Conservation (phyloP, 23 red algal genomes). For the Chondrus crispus region DNA sequence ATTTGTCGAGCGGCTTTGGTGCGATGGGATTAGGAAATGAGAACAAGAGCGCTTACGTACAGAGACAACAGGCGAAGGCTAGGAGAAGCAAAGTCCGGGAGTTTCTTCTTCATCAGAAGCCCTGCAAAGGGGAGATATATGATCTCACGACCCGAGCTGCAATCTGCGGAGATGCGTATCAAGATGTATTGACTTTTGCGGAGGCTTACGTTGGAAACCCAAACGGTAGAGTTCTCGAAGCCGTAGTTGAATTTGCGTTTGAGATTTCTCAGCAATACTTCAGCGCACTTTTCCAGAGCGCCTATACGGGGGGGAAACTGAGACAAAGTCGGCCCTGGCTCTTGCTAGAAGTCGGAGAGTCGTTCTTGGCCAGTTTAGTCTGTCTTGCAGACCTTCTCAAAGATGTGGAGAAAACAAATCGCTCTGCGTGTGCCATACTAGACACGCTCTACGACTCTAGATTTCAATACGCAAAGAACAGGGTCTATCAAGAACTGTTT, state of each 20-base stretch:
- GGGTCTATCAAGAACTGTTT: neutral
- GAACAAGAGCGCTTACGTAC: neutral
- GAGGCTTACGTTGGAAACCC: neutral
- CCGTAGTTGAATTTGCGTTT: conserved; percentile 14
- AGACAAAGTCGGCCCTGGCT: neutral
- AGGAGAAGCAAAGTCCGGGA: neutral
- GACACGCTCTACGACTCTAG: neutral
- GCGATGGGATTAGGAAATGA: neutral
- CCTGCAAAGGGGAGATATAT: neutral
- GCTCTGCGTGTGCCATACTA: neutral
- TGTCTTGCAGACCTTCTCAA: neutral
- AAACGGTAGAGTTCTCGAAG: neutral
- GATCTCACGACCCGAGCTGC: conserved; percentile 14
- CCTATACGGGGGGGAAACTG: neutral
- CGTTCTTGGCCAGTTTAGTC: neutral
- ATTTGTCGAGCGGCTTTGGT: conserved; percentile 17
- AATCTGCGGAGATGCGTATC: conserved; percentile 14
- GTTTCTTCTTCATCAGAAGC: neutral
- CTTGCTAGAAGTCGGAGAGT: conserved; percentile 11
- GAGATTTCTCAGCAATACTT: neutral
- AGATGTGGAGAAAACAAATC: conserved; percentile 18
- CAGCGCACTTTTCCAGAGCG: neutral
- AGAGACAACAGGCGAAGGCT: neutral
- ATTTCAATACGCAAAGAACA: neutral
- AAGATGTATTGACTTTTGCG: conserved; percentile 29